Conservation (phyloP, 2,329 filamentous ascomycete genomes). For the Endoconidiophora polonica region DNA sequence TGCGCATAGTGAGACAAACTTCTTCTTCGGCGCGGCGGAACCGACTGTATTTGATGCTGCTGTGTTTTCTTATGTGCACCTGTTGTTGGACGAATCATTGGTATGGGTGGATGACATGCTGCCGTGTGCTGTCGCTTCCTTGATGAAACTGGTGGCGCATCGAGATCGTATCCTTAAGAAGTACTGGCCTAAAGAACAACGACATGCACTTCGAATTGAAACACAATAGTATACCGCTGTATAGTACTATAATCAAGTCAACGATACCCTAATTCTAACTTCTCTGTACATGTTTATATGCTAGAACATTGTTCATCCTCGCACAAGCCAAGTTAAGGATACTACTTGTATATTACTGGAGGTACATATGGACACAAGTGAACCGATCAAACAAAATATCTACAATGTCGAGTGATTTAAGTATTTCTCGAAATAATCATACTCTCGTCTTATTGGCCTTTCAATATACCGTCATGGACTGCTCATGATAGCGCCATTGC, state of each 20-base stretch:
- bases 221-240: no score
- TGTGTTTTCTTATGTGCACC: slow-evolving; percentile 77
- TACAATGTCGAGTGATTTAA: not conserved
- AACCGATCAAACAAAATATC: not conserved
- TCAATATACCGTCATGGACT: not conserved
- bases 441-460: no score
- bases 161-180: slow-evolving; percentile 19
- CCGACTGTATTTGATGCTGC: slow-evolving; percentile 74
- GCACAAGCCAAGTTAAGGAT: no score
- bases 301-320: not conserved
- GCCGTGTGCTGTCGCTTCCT: slow-evolving; percentile 35
- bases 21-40: slow-evolving; percentile 32
- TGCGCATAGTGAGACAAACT: slow-evolving; percentile 23
- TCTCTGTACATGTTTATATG: not conserved
- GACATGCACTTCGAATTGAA: not conserved
- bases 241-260: no score
- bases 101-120: slow-evolving; percentile 49
- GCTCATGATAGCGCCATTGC: not conserved
- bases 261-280: not conserved
- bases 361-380: no score
- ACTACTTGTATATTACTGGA: no score
- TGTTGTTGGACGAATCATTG: slow-evolving; percentile 50
- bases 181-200: slow-evolving; percentile 13
- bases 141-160: slow-evolving; percentile 42
- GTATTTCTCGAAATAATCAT: not conserved